Evolutionary conservation across 2,329 filamentous ascomycete species (phyloP).

Genomic region (Aspergillus jensenii): DNA sequence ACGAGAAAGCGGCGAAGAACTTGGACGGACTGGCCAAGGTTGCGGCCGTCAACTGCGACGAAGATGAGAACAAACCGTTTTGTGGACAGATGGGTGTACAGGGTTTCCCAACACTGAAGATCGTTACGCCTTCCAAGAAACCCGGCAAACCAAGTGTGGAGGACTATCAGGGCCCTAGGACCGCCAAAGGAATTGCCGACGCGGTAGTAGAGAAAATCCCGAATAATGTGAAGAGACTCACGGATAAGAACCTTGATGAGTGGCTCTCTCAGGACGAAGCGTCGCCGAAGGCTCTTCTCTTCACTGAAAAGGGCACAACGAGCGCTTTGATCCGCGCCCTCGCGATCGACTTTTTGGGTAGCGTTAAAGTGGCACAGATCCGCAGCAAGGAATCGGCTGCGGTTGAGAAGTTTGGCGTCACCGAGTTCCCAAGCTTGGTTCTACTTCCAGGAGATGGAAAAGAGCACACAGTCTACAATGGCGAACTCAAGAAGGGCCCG

Average conservation of each 20-base stretch:
- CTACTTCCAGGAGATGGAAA: constrained; percentile 71
- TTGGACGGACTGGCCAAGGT: constrained; percentile 93
- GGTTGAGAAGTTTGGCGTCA: constrained; percentile 72
- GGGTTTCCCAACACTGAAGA: constrained; percentile 95
- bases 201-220: constrained; percentile 83
- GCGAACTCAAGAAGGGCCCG: constrained; percentile 79
- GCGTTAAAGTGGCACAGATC: constrained; percentile 77
- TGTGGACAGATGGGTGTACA: constrained; percentile 84
- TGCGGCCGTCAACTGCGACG: constrained; percentile 91
- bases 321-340: constrained; percentile 79
- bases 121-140: constrained; percentile 82
- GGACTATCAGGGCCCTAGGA: constrained; percentile 83
- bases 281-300: constrained; percentile 80
- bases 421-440: constrained; percentile 76
- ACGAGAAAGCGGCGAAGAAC: constrained; percentile 87
- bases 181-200: constrained; percentile 83
- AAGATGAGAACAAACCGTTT: constrained; percentile 84
- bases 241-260: constrained; percentile 72
- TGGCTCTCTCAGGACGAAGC: constrained; percentile 70
- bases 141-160: constrained; percentile 76
- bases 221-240: constrained; percentile 81
- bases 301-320: constrained; percentile 88
- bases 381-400: constrained; percentile 74
- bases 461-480: constrained; percentile 71
- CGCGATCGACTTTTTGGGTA: constrained; percentile 85